Conservation (phyloP, 768 basidiomycete genomes). For the Pleurotus pulmonarius region DNA sequence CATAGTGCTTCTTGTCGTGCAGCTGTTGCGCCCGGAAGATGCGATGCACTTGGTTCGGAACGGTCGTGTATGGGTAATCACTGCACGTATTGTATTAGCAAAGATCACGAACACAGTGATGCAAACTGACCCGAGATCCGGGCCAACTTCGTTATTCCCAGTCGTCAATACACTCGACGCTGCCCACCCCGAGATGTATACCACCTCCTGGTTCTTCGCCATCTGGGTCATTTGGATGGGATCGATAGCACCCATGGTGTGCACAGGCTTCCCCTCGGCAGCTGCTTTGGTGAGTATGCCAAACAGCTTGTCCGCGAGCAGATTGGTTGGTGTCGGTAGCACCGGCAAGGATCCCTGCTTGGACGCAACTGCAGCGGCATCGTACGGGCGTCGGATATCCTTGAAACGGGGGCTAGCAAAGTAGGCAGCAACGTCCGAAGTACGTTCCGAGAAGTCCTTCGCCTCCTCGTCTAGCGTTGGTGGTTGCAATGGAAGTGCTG, state of each 20-base stretch:
- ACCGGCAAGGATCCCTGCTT: conserved; percentile 89
- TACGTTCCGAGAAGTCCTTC: conserved; percentile 55
- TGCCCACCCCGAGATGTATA: conserved; percentile 95
- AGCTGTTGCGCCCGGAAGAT: conserved; percentile 89
- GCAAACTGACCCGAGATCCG: conserved; percentile 76
- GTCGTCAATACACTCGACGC: conserved; percentile 84
- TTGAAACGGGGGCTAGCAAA: conserved; percentile 74
- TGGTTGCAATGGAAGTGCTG: conserved; percentile 50
- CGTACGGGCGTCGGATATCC: conserved; percentile 73
- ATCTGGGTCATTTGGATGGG: conserved; percentile 95
- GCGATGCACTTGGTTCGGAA: conserved; percentile 92
- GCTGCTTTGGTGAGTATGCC: conserved; percentile 59
- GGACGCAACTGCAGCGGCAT: conserved; percentile 72
- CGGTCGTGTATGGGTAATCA: conserved; percentile 95
- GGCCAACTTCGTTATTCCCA: conserved; percentile 88
- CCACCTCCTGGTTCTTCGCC: conserved; percentile 80
- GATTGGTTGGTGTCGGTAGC: conserved; percentile 66
- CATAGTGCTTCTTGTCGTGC: conserved; percentile 91
- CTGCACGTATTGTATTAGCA: conserved; percentile 28
- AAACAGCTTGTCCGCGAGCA: conserved; percentile 88
- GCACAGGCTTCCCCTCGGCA: conserved; percentile 64
- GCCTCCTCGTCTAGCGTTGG: conserved; percentile 58
- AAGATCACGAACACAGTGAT: background rate
- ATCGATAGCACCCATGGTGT: conserved; percentile 92
- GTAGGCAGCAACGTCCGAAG: conserved; percentile 65